Conservation (phyloP, 2,329 filamentous ascomycete species). For the Cyphellophora europaea region DNA sequence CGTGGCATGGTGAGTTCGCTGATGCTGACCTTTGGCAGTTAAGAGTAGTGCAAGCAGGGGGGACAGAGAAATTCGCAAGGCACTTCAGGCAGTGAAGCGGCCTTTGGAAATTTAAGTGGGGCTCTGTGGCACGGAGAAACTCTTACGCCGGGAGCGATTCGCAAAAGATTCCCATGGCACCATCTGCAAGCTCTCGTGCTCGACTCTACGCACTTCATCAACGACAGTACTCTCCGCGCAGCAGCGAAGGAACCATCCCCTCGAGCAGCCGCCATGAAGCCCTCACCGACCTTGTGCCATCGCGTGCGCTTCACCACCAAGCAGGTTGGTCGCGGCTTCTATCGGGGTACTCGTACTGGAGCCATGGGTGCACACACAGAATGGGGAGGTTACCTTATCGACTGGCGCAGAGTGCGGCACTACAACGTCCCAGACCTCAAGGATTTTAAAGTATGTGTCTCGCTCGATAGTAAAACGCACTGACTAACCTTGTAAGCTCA, state of each 20-base stretch:
- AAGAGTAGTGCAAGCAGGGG: no score
- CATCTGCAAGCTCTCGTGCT: no score
- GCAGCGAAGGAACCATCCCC: no score
- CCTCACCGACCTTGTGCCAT: constrained; percentile 10
- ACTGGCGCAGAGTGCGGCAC: constrained; percentile 81
- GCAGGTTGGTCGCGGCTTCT: constrained; percentile 85
- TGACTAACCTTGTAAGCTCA: constrained; percentile 4
- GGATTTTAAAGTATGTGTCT: constrained; percentile 56
- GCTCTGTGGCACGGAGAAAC: no score
- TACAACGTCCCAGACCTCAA: constrained; percentile 70
- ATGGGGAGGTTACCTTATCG: constrained; percentile 72
- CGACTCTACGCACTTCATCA: no score
- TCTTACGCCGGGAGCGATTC: no score
- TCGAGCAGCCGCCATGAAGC: constrained; percentile 17
- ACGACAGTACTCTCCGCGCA: no score
- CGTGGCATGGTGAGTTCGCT: constrained; percentile 14
- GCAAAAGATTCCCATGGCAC: no score
- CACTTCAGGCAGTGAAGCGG: no score
- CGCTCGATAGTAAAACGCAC: neutral
- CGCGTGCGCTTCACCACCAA: constrained; percentile 66
- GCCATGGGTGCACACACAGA: constrained; percentile 79
- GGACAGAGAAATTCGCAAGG: no score
- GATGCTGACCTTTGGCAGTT: no score
- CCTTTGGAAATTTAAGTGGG: no score
- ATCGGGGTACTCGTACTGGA: constrained; percentile 89